Conservation (phyloP, 2,329 filamentous ascomycete genomes). For the Monilinia polystroma region DNA sequence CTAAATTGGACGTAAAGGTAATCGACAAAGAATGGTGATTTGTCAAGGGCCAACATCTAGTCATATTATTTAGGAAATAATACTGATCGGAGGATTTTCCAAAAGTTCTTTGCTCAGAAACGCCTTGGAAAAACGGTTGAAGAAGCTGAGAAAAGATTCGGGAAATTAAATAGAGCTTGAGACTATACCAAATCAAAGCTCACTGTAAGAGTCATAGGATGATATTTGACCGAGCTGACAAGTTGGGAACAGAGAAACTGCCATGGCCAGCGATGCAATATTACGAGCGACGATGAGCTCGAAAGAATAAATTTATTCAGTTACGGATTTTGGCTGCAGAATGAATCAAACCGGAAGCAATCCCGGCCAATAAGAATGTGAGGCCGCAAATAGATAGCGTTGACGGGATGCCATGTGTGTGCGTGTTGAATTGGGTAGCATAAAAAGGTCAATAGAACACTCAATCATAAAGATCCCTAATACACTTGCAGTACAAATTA, state of each 20-base stretch:
- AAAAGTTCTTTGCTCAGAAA: conserved; percentile 12
- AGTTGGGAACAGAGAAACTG: conserved; percentile 1
- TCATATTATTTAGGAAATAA: neutral
- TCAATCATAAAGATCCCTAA: neutral
- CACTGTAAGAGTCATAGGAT: conserved; percentile 8
- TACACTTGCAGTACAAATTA: neutral
- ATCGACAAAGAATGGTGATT: neutral
- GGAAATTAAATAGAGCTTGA: neutral
- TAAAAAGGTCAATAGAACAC: neutral
- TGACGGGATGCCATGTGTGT: conserved; percentile 9
- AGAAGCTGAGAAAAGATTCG: neutral
- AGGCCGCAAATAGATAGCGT: neutral
- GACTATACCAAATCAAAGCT: neutral
- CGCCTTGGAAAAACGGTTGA: neutral
- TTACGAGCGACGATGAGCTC: conserved; percentile 7
- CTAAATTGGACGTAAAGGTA: too few relatives aligned
- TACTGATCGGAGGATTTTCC: conserved; percentile 13
- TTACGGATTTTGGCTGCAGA: conserved; percentile 14
- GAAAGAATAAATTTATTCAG: conserved; percentile 9
- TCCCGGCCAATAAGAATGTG: neutral
- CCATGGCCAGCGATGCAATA: conserved; percentile 13
- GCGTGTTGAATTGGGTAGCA: conserved; percentile 7
- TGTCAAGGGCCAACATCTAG: neutral
- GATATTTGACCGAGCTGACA: neutral
- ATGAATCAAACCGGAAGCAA: neutral